phyloP scores from a whole-genome alignment of 2,329 filamentous ascomycete species.

The Didymosphaeria variabile region DNA sequence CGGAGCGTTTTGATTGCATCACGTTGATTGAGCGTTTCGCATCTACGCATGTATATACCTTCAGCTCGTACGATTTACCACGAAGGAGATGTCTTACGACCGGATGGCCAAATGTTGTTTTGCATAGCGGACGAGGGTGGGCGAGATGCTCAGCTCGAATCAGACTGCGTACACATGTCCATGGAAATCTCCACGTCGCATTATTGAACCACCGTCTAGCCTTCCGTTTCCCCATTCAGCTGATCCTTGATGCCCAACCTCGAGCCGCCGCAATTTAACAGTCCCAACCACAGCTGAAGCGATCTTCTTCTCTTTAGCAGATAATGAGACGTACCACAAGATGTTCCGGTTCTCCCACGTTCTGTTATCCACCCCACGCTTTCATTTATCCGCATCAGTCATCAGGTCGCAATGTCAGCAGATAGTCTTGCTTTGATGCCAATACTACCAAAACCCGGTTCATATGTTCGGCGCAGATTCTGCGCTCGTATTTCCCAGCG shows the following conservation, averaged over 20 bases:
- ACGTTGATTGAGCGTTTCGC: constrained; percentile 24
- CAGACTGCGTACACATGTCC: constrained; percentile 21
- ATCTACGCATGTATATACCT: constrained; percentile 47
- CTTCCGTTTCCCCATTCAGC: constrained; percentile 24
- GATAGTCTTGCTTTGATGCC: not conserved
- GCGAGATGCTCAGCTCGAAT: constrained; percentile 26
- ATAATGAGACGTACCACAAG: constrained; percentile 5
- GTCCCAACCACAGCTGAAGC: constrained; percentile 25
- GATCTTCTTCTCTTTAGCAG: constrained; percentile 17
- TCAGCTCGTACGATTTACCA: constrained; percentile 29
- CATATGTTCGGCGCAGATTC: not conserved
- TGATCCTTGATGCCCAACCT: constrained; percentile 26
- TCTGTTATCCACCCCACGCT: constrained; percentile 1
- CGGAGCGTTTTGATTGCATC: constrained; percentile 30
- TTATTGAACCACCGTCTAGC: constrained; percentile 9
- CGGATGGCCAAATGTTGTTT: constrained; percentile 42
- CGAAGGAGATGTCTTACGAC: constrained; percentile 43
- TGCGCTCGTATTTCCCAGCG: constrained; percentile 1
- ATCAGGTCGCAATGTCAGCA: not conserved
- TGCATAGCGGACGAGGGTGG: constrained; percentile 43
- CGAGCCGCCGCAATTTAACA: constrained; percentile 23
- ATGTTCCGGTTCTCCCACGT: constrained; percentile 1
- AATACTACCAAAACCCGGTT: not conserved
- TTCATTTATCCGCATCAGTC: constrained; percentile 6
- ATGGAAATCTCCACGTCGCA: constrained; percentile 12